A percentile compares a stretch with the other conserved stretches of the same genome.
These are phyloP conservation scores for Saposhnikovia divaricata DNA, from an alignment of 129 eudicot species.

Conservation along the genomic window DNA sequence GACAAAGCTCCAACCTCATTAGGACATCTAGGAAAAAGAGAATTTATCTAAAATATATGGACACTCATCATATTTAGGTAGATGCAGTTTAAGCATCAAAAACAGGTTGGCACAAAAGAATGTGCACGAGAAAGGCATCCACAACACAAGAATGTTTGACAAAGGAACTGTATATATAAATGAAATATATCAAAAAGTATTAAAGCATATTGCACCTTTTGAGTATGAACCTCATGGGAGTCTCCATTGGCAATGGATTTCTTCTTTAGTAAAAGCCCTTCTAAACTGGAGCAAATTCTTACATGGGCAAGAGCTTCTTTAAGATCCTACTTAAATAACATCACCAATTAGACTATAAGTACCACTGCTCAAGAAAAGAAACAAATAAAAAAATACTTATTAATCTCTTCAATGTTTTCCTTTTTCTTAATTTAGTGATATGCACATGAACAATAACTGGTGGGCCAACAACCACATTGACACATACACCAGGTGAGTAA, in stretches of 20 bases:
- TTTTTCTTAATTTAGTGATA: neutral
- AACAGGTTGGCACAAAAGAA: neutral
- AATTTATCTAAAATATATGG: neutral
- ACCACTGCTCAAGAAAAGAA: neutral
- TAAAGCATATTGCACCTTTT: slow-evolving; percentile 52
- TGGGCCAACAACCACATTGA: neutral
- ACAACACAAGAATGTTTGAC: neutral
- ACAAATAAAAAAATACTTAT: neutral
- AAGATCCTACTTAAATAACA: slow-evolving; percentile 48
- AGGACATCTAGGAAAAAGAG: neutral
- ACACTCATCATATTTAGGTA: neutral
- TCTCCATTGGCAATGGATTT: slow-evolving; percentile 58
- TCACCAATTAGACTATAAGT: slow-evolving; percentile 20
- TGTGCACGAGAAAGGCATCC: neutral
- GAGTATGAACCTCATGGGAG: slow-evolving; percentile 87
- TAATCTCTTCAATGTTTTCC: neutral
- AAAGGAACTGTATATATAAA: neutral
- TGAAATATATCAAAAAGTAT: neutral
- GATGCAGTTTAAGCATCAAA: neutral
- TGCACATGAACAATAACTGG: neutral
- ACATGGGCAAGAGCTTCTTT: slow-evolving; percentile 80
- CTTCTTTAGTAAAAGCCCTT: slow-evolving; percentile 77
- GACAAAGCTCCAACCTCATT: neutral
- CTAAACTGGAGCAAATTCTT: slow-evolving; percentile 78
- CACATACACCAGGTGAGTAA: neutral